These are phyloP conservation scores for Daldinia decipiens DNA, from an alignment of 495 filamentous ascomycete species.

Conservation along the genomic window DNA sequence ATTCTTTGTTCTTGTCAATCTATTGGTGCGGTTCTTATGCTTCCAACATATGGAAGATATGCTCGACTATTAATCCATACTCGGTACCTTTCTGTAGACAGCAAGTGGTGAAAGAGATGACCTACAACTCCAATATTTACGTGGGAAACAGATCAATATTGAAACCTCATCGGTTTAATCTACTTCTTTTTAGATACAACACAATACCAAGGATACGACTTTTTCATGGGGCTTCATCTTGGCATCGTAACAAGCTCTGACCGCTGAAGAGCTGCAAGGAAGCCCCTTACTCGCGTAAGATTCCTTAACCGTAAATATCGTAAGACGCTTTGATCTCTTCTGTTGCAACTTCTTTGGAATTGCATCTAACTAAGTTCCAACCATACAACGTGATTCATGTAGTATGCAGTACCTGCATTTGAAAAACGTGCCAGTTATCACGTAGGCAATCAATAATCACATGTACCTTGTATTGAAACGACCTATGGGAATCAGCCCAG, in stretches of 20 bases:
- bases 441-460: neutral
- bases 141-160: neutral
- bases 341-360: neutral
- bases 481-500: slow-evolving; percentile 1
- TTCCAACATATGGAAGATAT: too few species aligned
- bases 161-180: neutral
- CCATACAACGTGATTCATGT: neutral
- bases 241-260: neutral
- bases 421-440: neutral
- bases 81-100: too few species aligned
- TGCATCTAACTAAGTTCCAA: neutral
- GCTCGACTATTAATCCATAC: too few species aligned
- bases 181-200: neutral
- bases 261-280: neutral
- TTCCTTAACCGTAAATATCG: neutral
- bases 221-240: neutral
- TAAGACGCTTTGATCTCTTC: neutral
- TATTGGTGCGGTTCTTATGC: neutral
- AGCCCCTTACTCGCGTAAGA: neutral
- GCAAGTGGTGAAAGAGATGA: too few species aligned
- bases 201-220: neutral
- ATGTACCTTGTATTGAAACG: neutral
- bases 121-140: neutral
- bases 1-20: neutral
- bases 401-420: neutral